phyloP scores from a whole-genome alignment of 225 moss, liverwort and hornwort species.

The Polytrichum formosum region DNA sequence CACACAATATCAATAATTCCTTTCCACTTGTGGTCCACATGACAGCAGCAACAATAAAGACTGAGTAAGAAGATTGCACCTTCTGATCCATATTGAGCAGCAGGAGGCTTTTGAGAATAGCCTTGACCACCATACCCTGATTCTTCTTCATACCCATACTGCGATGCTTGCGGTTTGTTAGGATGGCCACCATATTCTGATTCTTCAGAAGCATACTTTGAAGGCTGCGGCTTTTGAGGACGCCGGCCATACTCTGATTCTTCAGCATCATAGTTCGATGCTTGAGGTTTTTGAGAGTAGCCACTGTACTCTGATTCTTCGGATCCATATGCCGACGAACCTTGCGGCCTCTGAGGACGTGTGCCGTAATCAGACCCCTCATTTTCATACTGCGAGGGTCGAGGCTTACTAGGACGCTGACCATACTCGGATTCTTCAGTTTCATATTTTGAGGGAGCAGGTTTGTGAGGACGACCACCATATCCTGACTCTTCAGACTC shows the following conservation, averaged over 20 bases:
- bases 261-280: slow-evolving; percentile 17
- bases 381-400: slow-evolving; percentile 6
- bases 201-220: not conserved
- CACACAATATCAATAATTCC: too few species aligned
- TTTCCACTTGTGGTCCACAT: not conserved
- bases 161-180: not conserved
- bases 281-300: slow-evolving; percentile 6
- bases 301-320: slow-evolving; percentile 16
- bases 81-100: slow-evolving; percentile 25
- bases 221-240: not conserved
- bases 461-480: slow-evolving; percentile 25
- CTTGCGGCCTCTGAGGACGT: slow-evolving; percentile 15
- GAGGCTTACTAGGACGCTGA: slow-evolving; percentile 12
- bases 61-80: slow-evolving; percentile 11
- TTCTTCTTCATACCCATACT: slow-evolving; percentile 3
- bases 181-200: not conserved
- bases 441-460: slow-evolving; percentile 32
- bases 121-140: slow-evolving; percentile 20
- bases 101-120: slow-evolving; percentile 3
- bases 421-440: slow-evolving; percentile 16
- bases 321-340: not conserved
- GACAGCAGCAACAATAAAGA: not conserved
- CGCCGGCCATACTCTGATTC: not conserved
- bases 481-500: slow-evolving; percentile 24
- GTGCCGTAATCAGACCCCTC: slow-evolving; percentile 29